phyloP scores from a whole-genome alignment of 2,329 filamentous ascomycete species.

The Botryotinia calthae region DNA sequence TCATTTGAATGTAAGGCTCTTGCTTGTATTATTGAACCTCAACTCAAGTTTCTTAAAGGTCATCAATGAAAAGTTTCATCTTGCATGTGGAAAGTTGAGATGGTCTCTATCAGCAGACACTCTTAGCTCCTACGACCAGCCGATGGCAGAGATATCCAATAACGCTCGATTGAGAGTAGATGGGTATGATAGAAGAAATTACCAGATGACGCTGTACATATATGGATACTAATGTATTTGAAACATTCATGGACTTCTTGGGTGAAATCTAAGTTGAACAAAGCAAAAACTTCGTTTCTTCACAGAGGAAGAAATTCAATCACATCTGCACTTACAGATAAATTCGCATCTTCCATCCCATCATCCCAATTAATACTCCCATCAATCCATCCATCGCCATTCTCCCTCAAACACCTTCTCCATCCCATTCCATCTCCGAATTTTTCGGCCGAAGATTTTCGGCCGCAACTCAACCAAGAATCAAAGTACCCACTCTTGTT shows the following conservation, averaged over 20 bases:
- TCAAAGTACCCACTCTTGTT: not conserved
- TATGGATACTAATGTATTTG: not conserved
- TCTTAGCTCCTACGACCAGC: not conserved
- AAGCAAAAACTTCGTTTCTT: not conserved
- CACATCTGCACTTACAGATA: not conserved
- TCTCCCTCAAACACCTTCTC: fast-evolving
- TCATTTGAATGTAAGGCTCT: not conserved
- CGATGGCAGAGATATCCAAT: not conserved
- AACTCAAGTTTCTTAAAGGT: not conserved
- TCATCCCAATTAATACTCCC: not conserved
- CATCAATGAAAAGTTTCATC: not conserved
- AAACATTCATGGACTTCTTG: not conserved
- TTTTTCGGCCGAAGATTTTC: not conserved
- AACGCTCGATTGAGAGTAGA: not conserved
- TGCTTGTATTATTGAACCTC: not conserved
- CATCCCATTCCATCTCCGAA: not conserved
- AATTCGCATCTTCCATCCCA: not conserved
- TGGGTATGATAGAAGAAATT: not conserved
- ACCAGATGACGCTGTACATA: not conserved
- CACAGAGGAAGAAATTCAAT: not conserved
- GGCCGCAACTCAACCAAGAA: not conserved
- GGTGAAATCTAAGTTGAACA: not conserved
- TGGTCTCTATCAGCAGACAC: not conserved
- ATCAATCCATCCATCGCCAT: no score
- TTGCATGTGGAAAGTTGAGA: not conserved